Evolutionary conservation across 768 basidiomycete genomes (phyloP).

Genomic region (Symmetrospora coprosmae): DNA sequence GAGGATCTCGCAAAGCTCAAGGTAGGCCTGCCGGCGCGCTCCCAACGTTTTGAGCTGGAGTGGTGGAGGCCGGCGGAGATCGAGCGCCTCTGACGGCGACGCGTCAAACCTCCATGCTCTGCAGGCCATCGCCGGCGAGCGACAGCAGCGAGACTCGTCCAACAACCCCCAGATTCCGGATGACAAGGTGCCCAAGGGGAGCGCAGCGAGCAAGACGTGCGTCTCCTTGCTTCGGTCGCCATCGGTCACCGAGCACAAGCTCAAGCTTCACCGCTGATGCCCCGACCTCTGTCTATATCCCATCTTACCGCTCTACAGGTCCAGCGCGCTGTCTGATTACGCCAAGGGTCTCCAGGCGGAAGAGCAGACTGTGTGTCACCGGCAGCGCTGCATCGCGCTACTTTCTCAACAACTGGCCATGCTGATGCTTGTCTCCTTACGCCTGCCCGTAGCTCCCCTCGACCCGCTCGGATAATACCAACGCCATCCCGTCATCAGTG

Average conservation of each 20-base stretch:
- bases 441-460: too few species aligned
- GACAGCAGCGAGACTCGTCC: constrained; percentile 6
- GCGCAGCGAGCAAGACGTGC: constrained; percentile 15
- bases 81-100: too few species aligned
- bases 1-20: constrained; percentile 14
- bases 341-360: constrained; percentile 7
- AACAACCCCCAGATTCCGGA: constrained; percentile 17
- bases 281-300: too few species aligned
- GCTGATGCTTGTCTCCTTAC: too few species aligned
- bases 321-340: constrained; percentile 16
- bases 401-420: too few species aligned
- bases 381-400: not conserved
- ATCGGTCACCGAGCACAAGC: too few species aligned
- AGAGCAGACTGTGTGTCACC: not conserved
- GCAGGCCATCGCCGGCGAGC: constrained; percentile 20
- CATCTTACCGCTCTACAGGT: too few species aligned
- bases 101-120: not conserved
- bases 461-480: not conserved
- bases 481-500: not conserved
- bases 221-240: too few species aligned
- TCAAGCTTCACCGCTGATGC: too few species aligned
- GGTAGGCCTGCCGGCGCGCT: not conserved
- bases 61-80: too few species aligned
- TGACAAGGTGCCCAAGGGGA: constrained; percentile 14
- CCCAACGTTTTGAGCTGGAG: not conserved